Evolutionary conservation across 2,329 filamentous ascomycete genomes (phyloP).

Genomic region (Sporothrix luriei): DNA sequence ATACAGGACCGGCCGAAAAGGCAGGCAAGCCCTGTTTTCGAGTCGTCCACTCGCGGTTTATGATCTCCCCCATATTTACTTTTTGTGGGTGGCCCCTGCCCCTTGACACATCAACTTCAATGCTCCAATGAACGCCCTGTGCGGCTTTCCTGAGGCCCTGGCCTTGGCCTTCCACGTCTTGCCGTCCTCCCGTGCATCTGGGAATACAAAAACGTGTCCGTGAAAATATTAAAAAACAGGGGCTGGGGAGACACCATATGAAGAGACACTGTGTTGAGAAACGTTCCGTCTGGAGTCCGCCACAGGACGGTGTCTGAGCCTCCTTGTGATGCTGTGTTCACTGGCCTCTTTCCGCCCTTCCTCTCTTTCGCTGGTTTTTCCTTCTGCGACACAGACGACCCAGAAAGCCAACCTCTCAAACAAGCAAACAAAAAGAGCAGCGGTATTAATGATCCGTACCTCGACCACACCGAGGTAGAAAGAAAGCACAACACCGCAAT

Average conservation of each 20-base stretch:
- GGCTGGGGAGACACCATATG: too few species aligned
- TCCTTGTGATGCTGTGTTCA: not conserved
- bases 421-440: not conserved
- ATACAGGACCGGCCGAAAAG: not conserved
- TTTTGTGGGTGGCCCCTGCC: slow-evolving; percentile 3
- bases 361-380: not conserved
- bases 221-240: not conserved
- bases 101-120: slow-evolving; percentile 14
- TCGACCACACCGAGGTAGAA: not conserved
- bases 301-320: slow-evolving; percentile 12
- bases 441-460: not conserved
- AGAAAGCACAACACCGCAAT: not conserved
- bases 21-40: slow-evolving; percentile 15
- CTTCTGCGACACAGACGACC: slow-evolving; percentile 1
- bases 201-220: not conserved
- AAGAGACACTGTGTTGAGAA: not conserved
- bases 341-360: not conserved
- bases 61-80: not conserved
- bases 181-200: slow-evolving; percentile 9
- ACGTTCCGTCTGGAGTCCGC: not conserved
- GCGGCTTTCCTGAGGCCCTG: slow-evolving; percentile 3
- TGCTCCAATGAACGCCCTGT: slow-evolving; percentile 5
- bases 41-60: not conserved
- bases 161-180: slow-evolving; percentile 6
- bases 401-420: not conserved